Percentiles rank a stretch among this genome's conserved stretches.
Conservation (phyloP, 257 asterid species). For the Nicotiana obtusifolia region DNA sequence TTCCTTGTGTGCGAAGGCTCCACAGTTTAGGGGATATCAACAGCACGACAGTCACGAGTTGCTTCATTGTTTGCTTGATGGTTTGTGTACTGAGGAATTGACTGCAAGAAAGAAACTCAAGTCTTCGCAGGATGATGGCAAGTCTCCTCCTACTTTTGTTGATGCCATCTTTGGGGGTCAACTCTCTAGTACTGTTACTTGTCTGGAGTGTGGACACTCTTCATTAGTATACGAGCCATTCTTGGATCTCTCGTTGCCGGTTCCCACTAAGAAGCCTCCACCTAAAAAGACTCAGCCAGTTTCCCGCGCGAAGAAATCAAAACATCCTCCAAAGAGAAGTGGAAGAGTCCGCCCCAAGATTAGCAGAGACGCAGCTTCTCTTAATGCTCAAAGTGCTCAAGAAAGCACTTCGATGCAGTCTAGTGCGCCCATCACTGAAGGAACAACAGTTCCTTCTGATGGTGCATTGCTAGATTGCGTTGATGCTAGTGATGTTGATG, state of each 20-base stretch:
- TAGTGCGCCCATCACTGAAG: conserved; percentile 24
- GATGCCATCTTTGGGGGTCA: conserved; percentile 81
- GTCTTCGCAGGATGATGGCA: conserved; percentile 29
- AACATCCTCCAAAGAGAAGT: conserved; percentile 59
- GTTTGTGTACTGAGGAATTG: conserved; percentile 63
- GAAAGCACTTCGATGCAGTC: conserved; percentile 30
- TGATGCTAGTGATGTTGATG: conserved; percentile 32
- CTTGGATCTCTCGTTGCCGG: conserved; percentile 83
- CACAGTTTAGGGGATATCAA: conserved; percentile 85
- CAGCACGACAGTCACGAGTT: conserved; percentile 97
- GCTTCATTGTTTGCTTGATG: conserved; percentile 84
- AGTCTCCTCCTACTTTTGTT: conserved; percentile 48
- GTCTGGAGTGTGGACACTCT: conserved; percentile 78
- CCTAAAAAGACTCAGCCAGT: conserved; percentile 38
- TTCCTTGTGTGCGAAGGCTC: conserved; percentile 67
- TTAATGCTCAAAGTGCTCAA: conserved; percentile 31
- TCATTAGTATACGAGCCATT: conserved; percentile 73
- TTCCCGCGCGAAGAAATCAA: conserved; percentile 58
- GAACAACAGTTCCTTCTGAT: conserved; percentile 23
- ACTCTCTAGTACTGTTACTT: conserved; percentile 68
- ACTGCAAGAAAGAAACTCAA: conserved; percentile 36
- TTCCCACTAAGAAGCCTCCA: conserved; percentile 76
- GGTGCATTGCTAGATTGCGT: conserved; percentile 31
- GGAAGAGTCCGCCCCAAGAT: conserved; percentile 41
- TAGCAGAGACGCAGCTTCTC: conserved; percentile 31